phyloP scores from a whole-genome alignment of 352 stramenopile species.

The Pythium periplocum region DNA sequence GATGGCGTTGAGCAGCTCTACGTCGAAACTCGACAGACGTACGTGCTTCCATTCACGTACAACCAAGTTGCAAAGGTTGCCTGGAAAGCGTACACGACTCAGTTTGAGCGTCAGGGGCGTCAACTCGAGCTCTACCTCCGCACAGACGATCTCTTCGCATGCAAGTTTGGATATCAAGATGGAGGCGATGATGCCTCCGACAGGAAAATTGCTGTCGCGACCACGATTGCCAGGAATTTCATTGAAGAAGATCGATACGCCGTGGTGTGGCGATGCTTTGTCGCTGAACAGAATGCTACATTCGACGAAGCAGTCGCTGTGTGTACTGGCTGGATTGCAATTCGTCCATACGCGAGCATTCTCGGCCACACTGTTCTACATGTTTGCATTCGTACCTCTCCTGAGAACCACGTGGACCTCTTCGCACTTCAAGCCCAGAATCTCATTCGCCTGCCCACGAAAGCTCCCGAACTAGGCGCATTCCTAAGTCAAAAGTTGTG shows the following conservation, averaged over 20 bases:
- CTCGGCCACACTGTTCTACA: not conserved
- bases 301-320: constrained; percentile 4
- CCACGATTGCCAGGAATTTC: not conserved
- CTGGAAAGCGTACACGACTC: constrained; percentile 7
- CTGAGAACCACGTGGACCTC: not conserved
- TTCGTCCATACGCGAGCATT: not conserved
- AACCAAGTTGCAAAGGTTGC: constrained; percentile 1
- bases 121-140: constrained; percentile 6
- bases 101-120: constrained; percentile 7
- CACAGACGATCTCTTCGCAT: constrained; percentile 10
- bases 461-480: not conserved
- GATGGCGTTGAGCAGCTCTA: constrained; percentile 12
- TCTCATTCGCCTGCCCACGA: constrained; percentile 7
- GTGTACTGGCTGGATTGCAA: constrained; percentile 6
- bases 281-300: not conserved
- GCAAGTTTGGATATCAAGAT: constrained; percentile 2
- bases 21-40: constrained; percentile 9
- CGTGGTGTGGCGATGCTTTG: constrained; percentile 4
- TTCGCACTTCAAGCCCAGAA: constrained; percentile 1
- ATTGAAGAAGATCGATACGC: not conserved
- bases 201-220: not conserved
- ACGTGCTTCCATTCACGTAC: constrained; percentile 3
- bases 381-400: constrained; percentile 3
- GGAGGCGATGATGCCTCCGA: not conserved
- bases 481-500: constrained; percentile 11